phyloP scores from a whole-genome alignment of 352 stramenopile species.

The Phytophthora multivora region DNA sequence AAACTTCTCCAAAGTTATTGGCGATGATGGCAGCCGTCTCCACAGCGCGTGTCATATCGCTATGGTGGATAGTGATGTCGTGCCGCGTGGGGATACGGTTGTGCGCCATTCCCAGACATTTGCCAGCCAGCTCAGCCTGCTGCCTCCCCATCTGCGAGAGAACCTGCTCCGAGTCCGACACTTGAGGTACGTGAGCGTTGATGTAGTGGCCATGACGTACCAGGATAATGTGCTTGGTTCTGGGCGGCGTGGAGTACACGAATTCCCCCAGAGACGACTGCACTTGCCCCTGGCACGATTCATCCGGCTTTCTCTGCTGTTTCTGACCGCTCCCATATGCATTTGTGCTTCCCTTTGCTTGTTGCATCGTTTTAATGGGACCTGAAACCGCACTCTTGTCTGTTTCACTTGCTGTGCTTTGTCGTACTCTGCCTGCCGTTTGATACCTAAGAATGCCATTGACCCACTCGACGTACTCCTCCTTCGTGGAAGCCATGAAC shows the following conservation, averaged over 20 bases:
- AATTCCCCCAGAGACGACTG: conserved; percentile 46
- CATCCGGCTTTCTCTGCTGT: neutral
- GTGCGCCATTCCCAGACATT: conserved; percentile 66
- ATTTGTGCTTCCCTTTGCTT: neutral
- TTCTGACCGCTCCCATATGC: neutral
- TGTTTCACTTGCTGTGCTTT: conserved; percentile 1
- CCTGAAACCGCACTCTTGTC: neutral
- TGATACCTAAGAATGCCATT: conserved; percentile 39
- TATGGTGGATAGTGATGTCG: conserved; percentile 69
- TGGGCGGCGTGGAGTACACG: conserved; percentile 56
- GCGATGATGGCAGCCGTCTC: conserved; percentile 72
- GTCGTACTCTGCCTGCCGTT: neutral
- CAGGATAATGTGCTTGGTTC: conserved; percentile 77
- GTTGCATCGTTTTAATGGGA: neutral
- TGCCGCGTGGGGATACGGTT: conserved; percentile 57
- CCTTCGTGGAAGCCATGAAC: conserved; percentile 38
- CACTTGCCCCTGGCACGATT: conserved; percentile 2
- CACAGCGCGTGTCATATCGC: conserved; percentile 76
- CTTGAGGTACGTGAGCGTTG: conserved; percentile 68
- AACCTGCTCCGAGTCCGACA: conserved; percentile 69
- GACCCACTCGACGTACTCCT: conserved; percentile 42
- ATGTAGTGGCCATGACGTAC: conserved; percentile 85
- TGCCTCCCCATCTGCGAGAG: conserved; percentile 80
- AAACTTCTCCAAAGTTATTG: conserved; percentile 51
- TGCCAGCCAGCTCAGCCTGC: conserved; percentile 72